Percentiles rank a stretch among this genome's conserved stretches.
These are phyloP conservation scores for Ophiostoma sp. DNA, from an alignment of 2,329 filamentous ascomycete species.

Conservation along the genomic window DNA sequence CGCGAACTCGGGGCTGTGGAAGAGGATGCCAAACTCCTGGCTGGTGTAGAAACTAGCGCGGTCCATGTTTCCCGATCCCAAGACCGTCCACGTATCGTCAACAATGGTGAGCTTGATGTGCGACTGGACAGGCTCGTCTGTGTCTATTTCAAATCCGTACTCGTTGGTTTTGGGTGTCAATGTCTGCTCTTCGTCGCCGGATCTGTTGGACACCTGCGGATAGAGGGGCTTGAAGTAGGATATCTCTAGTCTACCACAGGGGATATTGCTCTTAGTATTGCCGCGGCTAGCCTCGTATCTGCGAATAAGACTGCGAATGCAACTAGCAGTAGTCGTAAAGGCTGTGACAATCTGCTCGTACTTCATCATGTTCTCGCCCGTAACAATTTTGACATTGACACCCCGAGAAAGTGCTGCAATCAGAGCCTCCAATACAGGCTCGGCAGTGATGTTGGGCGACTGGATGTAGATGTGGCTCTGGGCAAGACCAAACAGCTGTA, in stretches of 20 bases:
- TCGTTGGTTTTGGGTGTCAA: constrained; percentile 5
- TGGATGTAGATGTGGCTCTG: constrained; percentile 59
- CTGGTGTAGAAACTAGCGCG: constrained; percentile 82
- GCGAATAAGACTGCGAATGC: constrained; percentile 54
- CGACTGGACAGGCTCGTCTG: constrained; percentile 61
- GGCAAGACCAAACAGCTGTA: constrained; percentile 57
- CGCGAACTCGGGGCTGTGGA: constrained; percentile 39
- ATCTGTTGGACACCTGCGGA: neutral
- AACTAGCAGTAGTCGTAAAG: constrained; percentile 65
- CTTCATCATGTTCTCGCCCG: constrained; percentile 65
- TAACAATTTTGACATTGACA: constrained; percentile 62
- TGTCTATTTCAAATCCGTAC: constrained; percentile 28
- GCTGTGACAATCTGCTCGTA: constrained; percentile 77
- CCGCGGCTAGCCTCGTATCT: constrained; percentile 41
- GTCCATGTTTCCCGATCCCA: constrained; percentile 81
- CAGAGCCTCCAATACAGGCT: constrained; percentile 57
- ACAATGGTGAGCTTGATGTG: constrained; percentile 75
- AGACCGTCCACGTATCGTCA: constrained; percentile 60
- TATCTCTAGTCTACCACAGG: constrained; percentile 49
- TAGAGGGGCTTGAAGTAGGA: constrained; percentile 49
- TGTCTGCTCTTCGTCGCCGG: constrained; percentile 24
- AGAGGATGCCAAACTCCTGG: constrained; percentile 69
- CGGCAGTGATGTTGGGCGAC: constrained; percentile 71
- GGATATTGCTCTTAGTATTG: neutral
- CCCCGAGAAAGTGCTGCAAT: constrained; percentile 59